phyloP scores from a whole-genome alignment of 2,329 filamentous ascomycete species.

The Exophiala sp. region DNA sequence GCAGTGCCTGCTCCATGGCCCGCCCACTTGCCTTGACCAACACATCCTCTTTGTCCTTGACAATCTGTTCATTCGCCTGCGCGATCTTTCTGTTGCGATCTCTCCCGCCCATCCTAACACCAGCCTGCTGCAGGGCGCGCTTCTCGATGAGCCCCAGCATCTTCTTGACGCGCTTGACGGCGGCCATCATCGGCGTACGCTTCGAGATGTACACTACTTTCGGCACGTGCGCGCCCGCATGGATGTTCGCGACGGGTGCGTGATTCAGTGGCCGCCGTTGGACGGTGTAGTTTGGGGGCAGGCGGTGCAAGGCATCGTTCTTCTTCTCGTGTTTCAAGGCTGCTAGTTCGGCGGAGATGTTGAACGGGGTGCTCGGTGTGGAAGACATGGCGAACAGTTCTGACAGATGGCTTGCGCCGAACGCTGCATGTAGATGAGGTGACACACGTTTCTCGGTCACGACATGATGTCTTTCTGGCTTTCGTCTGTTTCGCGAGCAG shows the following conservation, averaged over 20 bases:
- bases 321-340: slow-evolving; percentile 25
- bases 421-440: no score
- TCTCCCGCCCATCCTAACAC: slow-evolving; percentile 4
- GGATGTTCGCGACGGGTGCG: slow-evolving; percentile 53
- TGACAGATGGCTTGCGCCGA: no score
- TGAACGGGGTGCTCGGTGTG: slow-evolving; percentile 2
- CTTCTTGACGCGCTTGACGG: slow-evolving; percentile 57
- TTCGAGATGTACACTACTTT: slow-evolving; percentile 58
- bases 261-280: slow-evolving; percentile 58
- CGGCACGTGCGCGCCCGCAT: slow-evolving; percentile 45
- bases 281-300: slow-evolving; percentile 42
- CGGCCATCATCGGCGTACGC: slow-evolving; percentile 55
- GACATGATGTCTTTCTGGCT: no score
- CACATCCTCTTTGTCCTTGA: slow-evolving; percentile 45
- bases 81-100: slow-evolving; percentile 33
- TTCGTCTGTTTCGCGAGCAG: no score
- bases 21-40: slow-evolving; percentile 58
- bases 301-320: slow-evolving; percentile 19
- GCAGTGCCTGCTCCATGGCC: slow-evolving; percentile 56
- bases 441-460: no score
- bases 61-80: slow-evolving; percentile 35
- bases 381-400: no score
- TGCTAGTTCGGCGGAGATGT: slow-evolving; percentile 19
- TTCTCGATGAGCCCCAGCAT: slow-evolving; percentile 53
- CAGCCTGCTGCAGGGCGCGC: slow-evolving; percentile 37